A percentile compares a stretch with the other conserved stretches of the same genome.
Evolutionary conservation across 2,329 filamentous ascomycete genomes (phyloP).

Genomic region (Monosporascus sp.): DNA sequence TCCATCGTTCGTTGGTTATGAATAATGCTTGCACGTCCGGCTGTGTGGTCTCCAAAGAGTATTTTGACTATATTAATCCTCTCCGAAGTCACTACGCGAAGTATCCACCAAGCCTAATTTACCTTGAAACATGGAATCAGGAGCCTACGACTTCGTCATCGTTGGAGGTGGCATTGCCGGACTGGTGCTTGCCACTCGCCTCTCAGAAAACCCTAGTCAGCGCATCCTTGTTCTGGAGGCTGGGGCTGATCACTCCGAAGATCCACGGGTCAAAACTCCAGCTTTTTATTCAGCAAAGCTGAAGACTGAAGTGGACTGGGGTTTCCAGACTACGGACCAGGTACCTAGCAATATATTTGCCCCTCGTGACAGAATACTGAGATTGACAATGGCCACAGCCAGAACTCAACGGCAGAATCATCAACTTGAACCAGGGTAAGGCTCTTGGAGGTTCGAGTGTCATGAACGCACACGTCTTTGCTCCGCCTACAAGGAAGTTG

Average conservation of each 20-base stretch:
- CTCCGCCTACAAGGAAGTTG: background rate
- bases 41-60: too few species aligned
- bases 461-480: conserved; percentile 1
- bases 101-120: too few species aligned
- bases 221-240: background rate
- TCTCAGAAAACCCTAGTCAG: background rate
- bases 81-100: too few species aligned
- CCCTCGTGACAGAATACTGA: background rate
- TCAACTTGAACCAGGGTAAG: conserved; percentile 1
- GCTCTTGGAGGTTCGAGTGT: background rate
- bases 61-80: too few species aligned
- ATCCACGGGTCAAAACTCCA: background rate
- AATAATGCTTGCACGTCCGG: too few species aligned
- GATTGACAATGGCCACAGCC: background rate
- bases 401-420: background rate
- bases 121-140: too few species aligned
- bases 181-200: background rate
- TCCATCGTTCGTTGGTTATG: too few species aligned
- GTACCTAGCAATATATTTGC: background rate
- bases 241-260: background rate
- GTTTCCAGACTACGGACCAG: background rate
- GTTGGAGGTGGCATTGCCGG: background rate
- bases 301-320: background rate
- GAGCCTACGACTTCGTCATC: background rate
- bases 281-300: background rate